Evolutionary conservation across 163 green algal species (phyloP).

Genomic region (Chlamydomonas reinhardtii): DNA sequence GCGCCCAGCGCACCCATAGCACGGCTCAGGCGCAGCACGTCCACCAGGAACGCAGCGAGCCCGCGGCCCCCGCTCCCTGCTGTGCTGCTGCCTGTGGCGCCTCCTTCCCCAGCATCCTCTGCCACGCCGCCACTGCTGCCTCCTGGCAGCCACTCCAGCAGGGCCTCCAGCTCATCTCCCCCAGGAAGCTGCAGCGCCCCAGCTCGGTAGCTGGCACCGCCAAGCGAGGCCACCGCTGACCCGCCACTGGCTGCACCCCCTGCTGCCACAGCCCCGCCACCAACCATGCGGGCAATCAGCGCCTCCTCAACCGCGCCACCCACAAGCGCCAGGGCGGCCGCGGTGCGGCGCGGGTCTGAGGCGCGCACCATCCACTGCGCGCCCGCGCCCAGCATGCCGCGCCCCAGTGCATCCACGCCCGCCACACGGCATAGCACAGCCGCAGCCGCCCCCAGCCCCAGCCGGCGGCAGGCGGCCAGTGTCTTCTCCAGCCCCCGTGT

Average conservation of each 20-base stretch:
- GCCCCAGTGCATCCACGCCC: slow-evolving; percentile 40
- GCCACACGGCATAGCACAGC: slow-evolving; percentile 28
- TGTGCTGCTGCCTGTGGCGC: slow-evolving; percentile 1
- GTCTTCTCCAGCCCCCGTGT: slow-evolving; percentile 32
- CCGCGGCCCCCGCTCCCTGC: slow-evolving; percentile 24
- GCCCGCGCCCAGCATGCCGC: slow-evolving; percentile 49
- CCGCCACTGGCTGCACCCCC: too few relatives aligned
- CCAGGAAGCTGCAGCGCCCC: slow-evolving; percentile 53
- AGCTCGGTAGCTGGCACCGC: slow-evolving; percentile 16
- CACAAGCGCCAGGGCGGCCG: slow-evolving; percentile 57
- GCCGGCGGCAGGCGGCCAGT: neutral
- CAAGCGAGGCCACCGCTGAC: too few relatives aligned
- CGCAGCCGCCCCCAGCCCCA: slow-evolving; percentile 18
- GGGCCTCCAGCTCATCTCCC: slow-evolving; percentile 53
- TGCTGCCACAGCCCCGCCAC: too few relatives aligned
- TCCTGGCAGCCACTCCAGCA: slow-evolving; percentile 51
- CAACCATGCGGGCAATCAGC: slow-evolving; percentile 35
- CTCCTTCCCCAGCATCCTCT: neutral
- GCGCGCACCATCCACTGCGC: slow-evolving; percentile 56
- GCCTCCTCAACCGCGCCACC: slow-evolving; percentile 19
- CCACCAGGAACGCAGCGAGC: slow-evolving; percentile 34
- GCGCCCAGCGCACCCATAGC: slow-evolving; percentile 44
- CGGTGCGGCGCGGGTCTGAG: slow-evolving; percentile 47
- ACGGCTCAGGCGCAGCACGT: slow-evolving; percentile 49
- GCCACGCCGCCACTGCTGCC: slow-evolving; percentile 6